These are phyloP conservation scores for Trichoderma hamatum DNA, from an alignment of 2,329 filamentous ascomycete species.

Conservation along the genomic window DNA sequence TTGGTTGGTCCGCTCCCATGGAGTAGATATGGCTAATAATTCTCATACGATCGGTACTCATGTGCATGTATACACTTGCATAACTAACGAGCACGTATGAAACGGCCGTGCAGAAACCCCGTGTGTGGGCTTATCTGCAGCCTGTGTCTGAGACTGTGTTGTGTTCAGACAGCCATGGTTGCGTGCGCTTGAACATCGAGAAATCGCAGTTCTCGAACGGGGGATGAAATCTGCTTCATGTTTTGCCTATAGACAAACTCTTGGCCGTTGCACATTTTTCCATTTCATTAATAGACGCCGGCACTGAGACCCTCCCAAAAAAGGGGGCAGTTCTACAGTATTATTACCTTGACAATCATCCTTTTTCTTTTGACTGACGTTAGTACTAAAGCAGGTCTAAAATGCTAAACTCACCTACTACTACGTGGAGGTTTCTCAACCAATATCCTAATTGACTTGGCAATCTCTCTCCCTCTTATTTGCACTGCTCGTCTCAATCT, in stretches of 20 bases:
- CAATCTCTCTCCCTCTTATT: not conserved
- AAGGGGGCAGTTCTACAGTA: constrained; percentile 1
- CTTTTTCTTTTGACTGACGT: not conserved
- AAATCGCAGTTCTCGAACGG: not conserved
- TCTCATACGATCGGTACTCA: not conserved
- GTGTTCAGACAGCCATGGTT: constrained; percentile 2
- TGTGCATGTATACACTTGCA: constrained; percentile 7
- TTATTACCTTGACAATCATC: not conserved
- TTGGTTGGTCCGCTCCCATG: not conserved
- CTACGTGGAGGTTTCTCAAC: not conserved
- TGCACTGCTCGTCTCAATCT: not conserved
- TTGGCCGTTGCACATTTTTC: not conserved
- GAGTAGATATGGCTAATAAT: not conserved
- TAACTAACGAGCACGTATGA: not conserved
- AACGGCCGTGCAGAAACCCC: constrained; percentile 1
- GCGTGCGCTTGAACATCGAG: not conserved
- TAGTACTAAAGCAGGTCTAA: not conserved
- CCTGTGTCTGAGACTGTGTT: constrained; percentile 17
- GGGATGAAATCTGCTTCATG: constrained; percentile 8
- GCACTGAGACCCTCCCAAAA: not conserved
- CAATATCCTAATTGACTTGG: not conserved
- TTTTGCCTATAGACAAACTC: not conserved
- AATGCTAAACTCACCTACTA: not conserved
- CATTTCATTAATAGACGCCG: not conserved
- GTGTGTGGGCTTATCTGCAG: not conserved